Conservation (phyloP, 768 basidiomycete genomes). For the Russula griseocarnosa region DNA sequence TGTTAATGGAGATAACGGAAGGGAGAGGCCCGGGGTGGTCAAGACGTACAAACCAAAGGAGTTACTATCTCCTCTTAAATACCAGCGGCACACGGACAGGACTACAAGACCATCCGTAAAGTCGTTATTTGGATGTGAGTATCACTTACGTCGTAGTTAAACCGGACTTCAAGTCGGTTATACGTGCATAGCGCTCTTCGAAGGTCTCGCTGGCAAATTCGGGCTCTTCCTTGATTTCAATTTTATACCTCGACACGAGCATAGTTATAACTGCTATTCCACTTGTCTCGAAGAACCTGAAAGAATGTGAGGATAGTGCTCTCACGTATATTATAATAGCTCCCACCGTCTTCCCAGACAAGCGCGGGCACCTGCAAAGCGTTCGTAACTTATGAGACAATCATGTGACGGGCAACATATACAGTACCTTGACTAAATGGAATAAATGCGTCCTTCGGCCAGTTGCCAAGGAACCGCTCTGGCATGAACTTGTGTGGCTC, state of each 20-base stretch:
- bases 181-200: constrained; percentile 39
- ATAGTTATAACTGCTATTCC: constrained; percentile 46
- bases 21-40: too few species aligned
- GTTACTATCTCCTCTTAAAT: too few species aligned
- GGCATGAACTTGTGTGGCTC: constrained; percentile 47
- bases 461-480: constrained; percentile 36
- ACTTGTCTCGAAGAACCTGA: constrained; percentile 49
- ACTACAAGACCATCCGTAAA: background rate
- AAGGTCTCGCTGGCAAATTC: constrained; percentile 45
- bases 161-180: background rate
- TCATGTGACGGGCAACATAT: background rate
- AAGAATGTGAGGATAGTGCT: background rate
- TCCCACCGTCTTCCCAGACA: constrained; percentile 29
- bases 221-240: constrained; percentile 48
- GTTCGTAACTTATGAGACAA: background rate
- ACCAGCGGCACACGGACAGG: constrained; percentile 1
- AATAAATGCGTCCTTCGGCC: constrained; percentile 36
- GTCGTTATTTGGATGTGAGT: too few species aligned
- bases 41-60: background rate
- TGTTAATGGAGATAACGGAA: too few species aligned
- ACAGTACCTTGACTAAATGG: constrained; percentile 33
- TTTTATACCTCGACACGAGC: constrained; percentile 44
- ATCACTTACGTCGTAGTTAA: constrained; percentile 19
- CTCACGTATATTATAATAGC: background rate
- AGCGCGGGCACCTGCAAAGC: constrained; percentile 23